Evolutionary conservation across 2,329 filamentous ascomycete species (phyloP).

Genomic region (Arthrobotrys conoides): DNA sequence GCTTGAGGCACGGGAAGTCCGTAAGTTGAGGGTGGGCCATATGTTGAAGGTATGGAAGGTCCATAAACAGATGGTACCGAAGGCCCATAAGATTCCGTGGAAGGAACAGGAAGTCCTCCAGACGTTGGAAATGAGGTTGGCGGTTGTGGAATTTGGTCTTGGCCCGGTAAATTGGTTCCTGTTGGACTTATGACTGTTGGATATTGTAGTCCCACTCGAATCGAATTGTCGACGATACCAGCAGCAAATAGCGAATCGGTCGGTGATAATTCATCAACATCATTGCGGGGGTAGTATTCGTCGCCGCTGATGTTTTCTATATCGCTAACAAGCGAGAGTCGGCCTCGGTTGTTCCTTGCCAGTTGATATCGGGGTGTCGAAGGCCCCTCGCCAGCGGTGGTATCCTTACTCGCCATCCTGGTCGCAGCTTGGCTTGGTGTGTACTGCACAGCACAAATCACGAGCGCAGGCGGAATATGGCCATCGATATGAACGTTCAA

Average conservation of each 20-base stretch:
- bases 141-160: not conserved
- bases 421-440: slow-evolving; percentile 13
- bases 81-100: slow-evolving; percentile 41
- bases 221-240: slow-evolving; percentile 25
- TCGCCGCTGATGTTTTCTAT: slow-evolving; percentile 47
- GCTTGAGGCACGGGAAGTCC: slow-evolving; percentile 37
- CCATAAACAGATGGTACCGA: slow-evolving; percentile 40
- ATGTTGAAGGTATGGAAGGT: slow-evolving; percentile 32
- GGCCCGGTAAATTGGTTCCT: not conserved
- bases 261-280: slow-evolving; percentile 22
- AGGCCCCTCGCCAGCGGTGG: slow-evolving; percentile 27
- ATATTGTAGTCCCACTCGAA: slow-evolving; percentile 25
- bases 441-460: slow-evolving; percentile 22
- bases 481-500: slow-evolving; percentile 40
- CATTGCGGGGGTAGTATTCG: slow-evolving; percentile 20
- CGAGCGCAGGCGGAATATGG: slow-evolving; percentile 21
- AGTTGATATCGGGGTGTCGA: slow-evolving; percentile 47
- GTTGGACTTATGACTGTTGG: slow-evolving; percentile 34
- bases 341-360: slow-evolving; percentile 29
- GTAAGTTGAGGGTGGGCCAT: slow-evolving; percentile 30
- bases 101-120: slow-evolving; percentile 39
- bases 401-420: slow-evolving; percentile 37
- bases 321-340: slow-evolving; percentile 51
- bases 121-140: slow-evolving; percentile 31
- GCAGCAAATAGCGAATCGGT: slow-evolving; percentile 26